Evolutionary conservation across 1,284 basidiomycete species (phyloP).

Genomic region (Laetiporus sulphureus): DNA sequence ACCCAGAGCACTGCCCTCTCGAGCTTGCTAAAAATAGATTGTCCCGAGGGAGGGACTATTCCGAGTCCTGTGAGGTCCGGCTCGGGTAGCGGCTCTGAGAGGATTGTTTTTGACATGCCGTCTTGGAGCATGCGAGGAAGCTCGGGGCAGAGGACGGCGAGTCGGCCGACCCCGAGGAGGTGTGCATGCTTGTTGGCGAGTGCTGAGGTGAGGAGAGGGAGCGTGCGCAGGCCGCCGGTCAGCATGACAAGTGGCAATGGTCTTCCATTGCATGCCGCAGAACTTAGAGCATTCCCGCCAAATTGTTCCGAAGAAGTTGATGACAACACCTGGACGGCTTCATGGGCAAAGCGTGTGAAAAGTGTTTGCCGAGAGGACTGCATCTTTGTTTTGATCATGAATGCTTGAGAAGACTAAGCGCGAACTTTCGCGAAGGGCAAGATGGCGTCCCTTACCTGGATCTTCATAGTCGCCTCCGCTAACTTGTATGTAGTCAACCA

Average conservation of each 20-base stretch:
- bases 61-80: constrained; percentile 8
- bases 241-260: constrained; percentile 60
- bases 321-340: constrained; percentile 38
- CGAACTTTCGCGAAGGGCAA: neutral
- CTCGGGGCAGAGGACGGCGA: constrained; percentile 57
- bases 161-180: constrained; percentile 73
- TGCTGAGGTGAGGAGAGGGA: constrained; percentile 50
- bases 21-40: neutral
- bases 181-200: constrained; percentile 53
- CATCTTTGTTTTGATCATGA: constrained; percentile 19
- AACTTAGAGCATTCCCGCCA: neutral
- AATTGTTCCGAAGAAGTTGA: constrained; percentile 16
- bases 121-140: constrained; percentile 28
- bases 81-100: constrained; percentile 6
- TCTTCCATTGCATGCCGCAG: constrained; percentile 8
- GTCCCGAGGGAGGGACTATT: neutral
- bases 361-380: constrained; percentile 47
- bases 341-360: constrained; percentile 53
- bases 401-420: constrained; percentile 16
- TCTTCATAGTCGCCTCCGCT: constrained; percentile 85
- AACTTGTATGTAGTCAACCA: constrained; percentile 80
- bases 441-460: constrained; percentile 43
- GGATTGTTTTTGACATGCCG: neutral
- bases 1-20: constrained; percentile 10
- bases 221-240: constrained; percentile 74